Conservation (phyloP, 2,329 filamentous ascomycete genomes). For the Pseudocercospora pini-densiflorae region DNA sequence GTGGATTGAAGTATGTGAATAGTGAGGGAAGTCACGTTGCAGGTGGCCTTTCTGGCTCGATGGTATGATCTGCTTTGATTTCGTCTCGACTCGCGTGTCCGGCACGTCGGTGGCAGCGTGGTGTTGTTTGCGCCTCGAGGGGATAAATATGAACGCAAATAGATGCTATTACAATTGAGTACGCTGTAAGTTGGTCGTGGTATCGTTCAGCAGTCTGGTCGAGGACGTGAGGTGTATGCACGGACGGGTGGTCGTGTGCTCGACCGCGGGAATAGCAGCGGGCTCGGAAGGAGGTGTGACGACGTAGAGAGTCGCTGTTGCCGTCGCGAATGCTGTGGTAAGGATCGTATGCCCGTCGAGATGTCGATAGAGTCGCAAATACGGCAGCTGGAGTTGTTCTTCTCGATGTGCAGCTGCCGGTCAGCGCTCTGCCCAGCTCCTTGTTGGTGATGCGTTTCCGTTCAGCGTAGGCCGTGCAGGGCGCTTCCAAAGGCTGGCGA, state of each 20-base stretch:
- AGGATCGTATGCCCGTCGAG: conserved; percentile 1
- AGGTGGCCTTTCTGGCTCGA: not conserved
- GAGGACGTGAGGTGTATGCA: conserved; percentile 13
- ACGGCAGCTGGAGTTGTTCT: not conserved
- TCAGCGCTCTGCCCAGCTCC: conserved; percentile 3
- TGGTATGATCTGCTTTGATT: not conserved
- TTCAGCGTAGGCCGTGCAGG: conserved; percentile 8
- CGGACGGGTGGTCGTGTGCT: conserved; percentile 10
- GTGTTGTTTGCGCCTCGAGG: not conserved
- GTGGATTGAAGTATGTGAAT: conserved; percentile 7
- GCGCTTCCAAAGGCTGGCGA: conserved; percentile 3
- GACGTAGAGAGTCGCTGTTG: not conserved
- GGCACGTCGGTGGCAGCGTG: conserved; percentile 2
- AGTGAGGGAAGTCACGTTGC: conserved; percentile 9
- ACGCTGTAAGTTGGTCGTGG: conserved; percentile 8
- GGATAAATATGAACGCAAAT: not conserved
- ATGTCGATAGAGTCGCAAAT: not conserved
- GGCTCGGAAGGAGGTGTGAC: not conserved
- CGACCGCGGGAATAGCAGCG: not conserved
- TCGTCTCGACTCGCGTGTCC: conserved; percentile 13
- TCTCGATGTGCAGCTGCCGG: not conserved
- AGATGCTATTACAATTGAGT: conserved; percentile 9
- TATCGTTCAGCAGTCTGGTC: conserved; percentile 15
- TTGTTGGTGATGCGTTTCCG: not conserved
- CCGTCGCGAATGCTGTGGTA: conserved; percentile 3